Evolutionary conservation across 495 filamentous ascomycete species (phyloP).

Genomic region (Penicillium atrosanguineum): DNA sequence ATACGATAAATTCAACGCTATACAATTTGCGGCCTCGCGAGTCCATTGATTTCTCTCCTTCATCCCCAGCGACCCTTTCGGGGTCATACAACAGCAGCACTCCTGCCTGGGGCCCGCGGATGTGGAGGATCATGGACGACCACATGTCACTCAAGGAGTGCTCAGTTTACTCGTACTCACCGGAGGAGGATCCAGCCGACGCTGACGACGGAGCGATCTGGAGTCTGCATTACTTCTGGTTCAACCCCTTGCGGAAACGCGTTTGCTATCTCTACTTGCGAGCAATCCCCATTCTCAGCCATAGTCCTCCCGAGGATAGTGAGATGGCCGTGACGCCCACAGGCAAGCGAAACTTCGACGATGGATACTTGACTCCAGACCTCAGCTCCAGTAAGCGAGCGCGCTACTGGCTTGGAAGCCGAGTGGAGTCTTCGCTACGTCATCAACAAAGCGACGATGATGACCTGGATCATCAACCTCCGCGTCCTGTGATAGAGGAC

Average conservation of each 20-base stretch:
- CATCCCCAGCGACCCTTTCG: conserved; percentile 42
- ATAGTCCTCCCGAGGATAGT: conserved; percentile 47
- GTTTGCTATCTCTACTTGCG: conserved; percentile 91
- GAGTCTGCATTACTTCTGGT: conserved; percentile 96
- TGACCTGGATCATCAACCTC: conserved; percentile 31
- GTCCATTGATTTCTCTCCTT: conserved; percentile 42
- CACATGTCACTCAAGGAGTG: conserved; percentile 89
- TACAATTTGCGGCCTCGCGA: conserved; percentile 74
- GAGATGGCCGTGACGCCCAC: conserved; percentile 38
- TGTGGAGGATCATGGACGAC: conserved; percentile 88
- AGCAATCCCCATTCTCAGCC: conserved; percentile 77
- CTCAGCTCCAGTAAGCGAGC: conserved; percentile 71
- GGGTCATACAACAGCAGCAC: conserved; percentile 41
- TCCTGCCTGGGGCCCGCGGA: conserved; percentile 73
- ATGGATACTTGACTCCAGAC: conserved; percentile 46
- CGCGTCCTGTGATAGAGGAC: conserved; percentile 30
- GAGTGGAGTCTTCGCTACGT: conserved; percentile 34
- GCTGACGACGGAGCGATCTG: conserved; percentile 91
- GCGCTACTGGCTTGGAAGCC: conserved; percentile 77
- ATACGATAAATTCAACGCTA: conserved; percentile 77
- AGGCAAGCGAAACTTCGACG: conserved; percentile 49
- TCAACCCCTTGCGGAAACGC: conserved; percentile 89
- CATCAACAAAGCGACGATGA: conserved; percentile 46
- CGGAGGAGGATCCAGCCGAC: conserved; percentile 80
- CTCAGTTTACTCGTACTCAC: conserved; percentile 78